Evolutionary conservation across 208 protist species (phyloP).

Genomic region (Trypanosoma cruzi): DNA sequence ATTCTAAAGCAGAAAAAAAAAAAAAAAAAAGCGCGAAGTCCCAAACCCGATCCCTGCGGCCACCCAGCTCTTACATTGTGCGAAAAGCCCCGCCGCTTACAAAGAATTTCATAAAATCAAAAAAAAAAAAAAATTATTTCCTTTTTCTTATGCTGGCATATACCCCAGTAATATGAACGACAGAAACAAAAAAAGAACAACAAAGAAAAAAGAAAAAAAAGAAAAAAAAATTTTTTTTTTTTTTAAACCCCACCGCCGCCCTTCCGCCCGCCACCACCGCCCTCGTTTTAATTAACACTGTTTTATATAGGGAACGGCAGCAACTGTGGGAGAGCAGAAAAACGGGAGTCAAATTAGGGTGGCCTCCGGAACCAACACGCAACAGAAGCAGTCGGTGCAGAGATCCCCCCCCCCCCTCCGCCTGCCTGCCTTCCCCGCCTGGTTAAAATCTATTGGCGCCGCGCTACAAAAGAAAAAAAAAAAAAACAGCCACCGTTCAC

Average conservation of each 20-base stretch:
- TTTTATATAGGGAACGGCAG: neutral
- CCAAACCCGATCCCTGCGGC: neutral
- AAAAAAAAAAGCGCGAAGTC: neutral
- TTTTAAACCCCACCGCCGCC: neutral
- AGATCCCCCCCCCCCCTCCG: too few species aligned
- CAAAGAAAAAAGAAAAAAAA: slow-evolving; percentile 6
- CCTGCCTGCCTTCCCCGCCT: too few species aligned
- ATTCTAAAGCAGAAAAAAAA: too few species aligned
- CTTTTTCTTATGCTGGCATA: neutral
- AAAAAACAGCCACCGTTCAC: too few species aligned
- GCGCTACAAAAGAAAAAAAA: neutral
- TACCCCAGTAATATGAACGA: slow-evolving; percentile 2
- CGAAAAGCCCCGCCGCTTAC: neutral
- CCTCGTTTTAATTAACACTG: neutral
- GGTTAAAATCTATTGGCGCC: neutral
- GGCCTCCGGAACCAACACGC: neutral
- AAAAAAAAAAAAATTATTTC: slow-evolving; percentile 30
- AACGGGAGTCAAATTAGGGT: neutral
- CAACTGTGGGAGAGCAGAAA: neutral
- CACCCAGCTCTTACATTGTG: neutral
- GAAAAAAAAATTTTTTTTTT: slow-evolving; percentile 2
- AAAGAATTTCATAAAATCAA: neutral
- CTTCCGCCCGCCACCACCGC: neutral
- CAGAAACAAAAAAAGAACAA: slow-evolving; percentile 9
- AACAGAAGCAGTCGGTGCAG: neutral